These are phyloP conservation scores for Emergomyces orientalis DNA, from an alignment of 2,329 filamentous ascomycete genomes.

Conservation along the genomic window DNA sequence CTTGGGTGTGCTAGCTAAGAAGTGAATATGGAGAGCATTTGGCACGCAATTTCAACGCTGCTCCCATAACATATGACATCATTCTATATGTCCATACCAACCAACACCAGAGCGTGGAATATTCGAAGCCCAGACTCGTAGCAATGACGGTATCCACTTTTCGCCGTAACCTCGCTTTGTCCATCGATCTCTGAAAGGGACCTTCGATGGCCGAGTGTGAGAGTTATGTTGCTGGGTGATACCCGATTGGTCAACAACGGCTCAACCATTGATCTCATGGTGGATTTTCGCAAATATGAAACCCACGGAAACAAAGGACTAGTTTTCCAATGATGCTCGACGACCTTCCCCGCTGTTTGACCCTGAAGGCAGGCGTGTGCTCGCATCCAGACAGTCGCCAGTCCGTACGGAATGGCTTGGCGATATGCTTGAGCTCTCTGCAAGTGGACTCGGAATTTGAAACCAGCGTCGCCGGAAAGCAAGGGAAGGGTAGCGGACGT, in stretches of 20 bases:
- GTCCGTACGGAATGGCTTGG: constrained; percentile 12
- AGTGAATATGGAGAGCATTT: neutral
- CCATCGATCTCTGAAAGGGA: neutral
- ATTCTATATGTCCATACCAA: neutral
- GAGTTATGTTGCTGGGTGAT: neutral
- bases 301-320: neutral
- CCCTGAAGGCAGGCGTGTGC: constrained; percentile 25
- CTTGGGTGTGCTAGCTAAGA: neutral
- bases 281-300: neutral
- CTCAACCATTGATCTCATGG: neutral
- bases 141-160: constrained; percentile 31
- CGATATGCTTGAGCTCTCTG: constrained; percentile 33
- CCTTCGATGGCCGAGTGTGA: neutral
- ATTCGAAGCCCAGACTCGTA: constrained; percentile 33
- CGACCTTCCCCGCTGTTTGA: neutral
- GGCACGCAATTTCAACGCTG: neutral
- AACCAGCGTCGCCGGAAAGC: neutral
- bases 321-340: neutral
- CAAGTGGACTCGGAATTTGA: neutral
- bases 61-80: neutral
- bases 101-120: constrained; percentile 24
- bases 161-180: neutral
- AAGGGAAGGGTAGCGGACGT: neutral
- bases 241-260: constrained; percentile 2
- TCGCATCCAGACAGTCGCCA: constrained; percentile 21